phyloP scores from a whole-genome alignment of 1,284 basidiomycete genomes.

The Sporisorium reilianum region DNA sequence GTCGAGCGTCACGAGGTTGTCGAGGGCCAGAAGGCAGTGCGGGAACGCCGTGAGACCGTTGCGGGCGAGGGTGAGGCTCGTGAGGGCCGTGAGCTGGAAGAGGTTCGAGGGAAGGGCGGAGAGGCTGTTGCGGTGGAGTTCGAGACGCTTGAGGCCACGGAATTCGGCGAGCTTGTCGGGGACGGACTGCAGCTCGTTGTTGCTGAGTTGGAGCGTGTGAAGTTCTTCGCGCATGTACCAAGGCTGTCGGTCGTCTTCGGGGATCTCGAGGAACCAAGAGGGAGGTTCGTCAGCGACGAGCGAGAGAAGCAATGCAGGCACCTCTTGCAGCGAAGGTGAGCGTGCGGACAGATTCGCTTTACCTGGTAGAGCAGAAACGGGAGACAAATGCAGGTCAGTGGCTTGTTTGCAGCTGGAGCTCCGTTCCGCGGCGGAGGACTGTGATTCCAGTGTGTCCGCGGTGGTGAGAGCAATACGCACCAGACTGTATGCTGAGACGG shows the following conservation, averaged over 20 bases:
- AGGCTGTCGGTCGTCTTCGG: constrained; percentile 47
- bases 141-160: constrained; percentile 51
- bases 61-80: constrained; percentile 54
- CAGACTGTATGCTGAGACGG: constrained; percentile 41
- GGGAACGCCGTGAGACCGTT: constrained; percentile 58
- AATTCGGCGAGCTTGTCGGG: constrained; percentile 56
- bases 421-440: background rate
- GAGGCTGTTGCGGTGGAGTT: constrained; percentile 62
- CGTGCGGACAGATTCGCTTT: constrained; percentile 54
- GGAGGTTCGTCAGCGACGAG: constrained; percentile 56
- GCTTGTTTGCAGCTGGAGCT: background rate
- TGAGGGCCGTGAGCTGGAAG: constrained; percentile 53
- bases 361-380: constrained; percentile 16
- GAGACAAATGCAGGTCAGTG: background rate
- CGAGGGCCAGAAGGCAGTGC: constrained; percentile 48
- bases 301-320: constrained; percentile 48
- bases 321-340: constrained; percentile 42
- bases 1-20: constrained; percentile 57
- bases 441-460: background rate
- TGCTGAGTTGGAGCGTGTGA: constrained; percentile 48
- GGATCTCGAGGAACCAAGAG: constrained; percentile 51
- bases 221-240: constrained; percentile 60
- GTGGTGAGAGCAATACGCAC: constrained; percentile 14
- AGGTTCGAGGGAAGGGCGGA: constrained; percentile 40
- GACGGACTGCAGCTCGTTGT: constrained; percentile 51